Evolutionary conservation across 495 filamentous ascomycete species (phyloP).

Genomic region (Xylaria castorea): DNA sequence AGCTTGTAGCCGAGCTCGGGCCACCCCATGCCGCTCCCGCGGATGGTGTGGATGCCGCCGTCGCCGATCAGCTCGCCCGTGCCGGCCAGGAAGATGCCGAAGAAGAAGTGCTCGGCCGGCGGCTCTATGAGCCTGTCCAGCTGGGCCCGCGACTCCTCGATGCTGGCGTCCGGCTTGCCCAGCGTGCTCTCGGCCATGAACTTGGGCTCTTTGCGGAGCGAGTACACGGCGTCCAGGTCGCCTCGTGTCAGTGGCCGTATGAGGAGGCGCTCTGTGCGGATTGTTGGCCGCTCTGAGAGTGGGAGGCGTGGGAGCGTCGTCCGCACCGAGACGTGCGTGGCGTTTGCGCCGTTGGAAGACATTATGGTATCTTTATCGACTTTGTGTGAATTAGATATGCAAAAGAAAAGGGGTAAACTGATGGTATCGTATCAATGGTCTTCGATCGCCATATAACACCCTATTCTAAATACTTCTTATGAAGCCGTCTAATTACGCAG

Average conservation of each 20-base stretch:
- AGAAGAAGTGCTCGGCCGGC: conserved; percentile 40
- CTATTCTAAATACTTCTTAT: background rate
- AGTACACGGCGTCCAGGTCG: conserved; percentile 44
- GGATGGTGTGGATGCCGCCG: conserved; percentile 39
- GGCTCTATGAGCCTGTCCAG: conserved; percentile 40
- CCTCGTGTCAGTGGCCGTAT: conserved; percentile 41
- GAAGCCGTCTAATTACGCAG: background rate
- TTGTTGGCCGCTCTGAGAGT: conserved; percentile 27
- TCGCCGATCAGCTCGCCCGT: conserved; percentile 47
- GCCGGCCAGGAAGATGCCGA: conserved; percentile 45
- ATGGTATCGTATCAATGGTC: background rate
- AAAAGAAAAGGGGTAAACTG: background rate
- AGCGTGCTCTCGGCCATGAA: conserved; percentile 51
- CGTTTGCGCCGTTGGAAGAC: conserved; percentile 9
- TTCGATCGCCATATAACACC: background rate
- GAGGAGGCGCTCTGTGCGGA: conserved; percentile 50
- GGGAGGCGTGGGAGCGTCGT: conserved; percentile 44
- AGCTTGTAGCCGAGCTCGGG: conserved; percentile 61
- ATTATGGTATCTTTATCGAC: conserved; percentile 3
- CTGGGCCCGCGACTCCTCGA: conserved; percentile 40
- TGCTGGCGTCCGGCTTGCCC: conserved; percentile 40
- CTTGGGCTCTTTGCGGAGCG: conserved; percentile 50
- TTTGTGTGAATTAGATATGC: background rate
- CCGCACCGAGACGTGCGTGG: background rate
- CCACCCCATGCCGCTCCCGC: conserved; percentile 42